A percentile compares a stretch with the other conserved stretches of the same genome.
These are phyloP conservation scores for Cryoendolithus antarcticus DNA, from an alignment of 2,329 filamentous ascomycete species.

Conservation along the genomic window DNA sequence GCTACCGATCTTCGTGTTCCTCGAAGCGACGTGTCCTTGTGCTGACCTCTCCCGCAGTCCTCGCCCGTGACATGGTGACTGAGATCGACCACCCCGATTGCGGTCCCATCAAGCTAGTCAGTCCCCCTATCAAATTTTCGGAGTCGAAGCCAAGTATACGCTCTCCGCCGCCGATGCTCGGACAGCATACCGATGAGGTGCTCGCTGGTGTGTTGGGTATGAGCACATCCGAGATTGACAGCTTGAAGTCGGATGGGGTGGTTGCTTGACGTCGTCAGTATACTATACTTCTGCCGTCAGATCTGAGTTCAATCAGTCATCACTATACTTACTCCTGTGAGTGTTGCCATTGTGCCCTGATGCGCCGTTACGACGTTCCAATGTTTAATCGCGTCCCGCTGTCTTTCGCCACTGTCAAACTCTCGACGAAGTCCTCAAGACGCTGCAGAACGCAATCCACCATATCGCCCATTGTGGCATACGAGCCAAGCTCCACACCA, in stretches of 20 bases:
- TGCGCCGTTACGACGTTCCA: no score
- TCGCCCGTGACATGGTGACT: slow-evolving; percentile 76
- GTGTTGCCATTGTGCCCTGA: no score
- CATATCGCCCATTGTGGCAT: no score
- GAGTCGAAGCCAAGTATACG: slow-evolving; percentile 65
- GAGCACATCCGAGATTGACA: slow-evolving; percentile 44
- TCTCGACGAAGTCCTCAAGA: no score
- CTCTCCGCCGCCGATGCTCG: slow-evolving; percentile 68
- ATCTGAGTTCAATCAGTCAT: no score
- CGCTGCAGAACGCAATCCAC: no score
- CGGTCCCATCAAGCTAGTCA: slow-evolving; percentile 78
- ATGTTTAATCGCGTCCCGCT: no score
- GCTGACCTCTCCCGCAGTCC: slow-evolving; percentile 31
- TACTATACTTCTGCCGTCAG: no score
- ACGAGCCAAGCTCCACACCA: no score
- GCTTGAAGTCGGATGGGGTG: slow-evolving; percentile 54
- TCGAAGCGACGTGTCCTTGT: no score
- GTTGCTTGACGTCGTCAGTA: slow-evolving; percentile 34
- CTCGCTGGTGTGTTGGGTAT: slow-evolving; percentile 52
- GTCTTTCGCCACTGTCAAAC: no score
- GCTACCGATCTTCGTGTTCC: slow-evolving; percentile 11
- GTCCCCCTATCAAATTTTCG: slow-evolving; percentile 90
- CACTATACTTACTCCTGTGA: no score
- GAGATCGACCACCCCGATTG: slow-evolving; percentile 74
- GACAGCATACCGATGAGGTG: slow-evolving; percentile 75